phyloP scores from a whole-genome alignment of 2,329 filamentous ascomycete species.

The Periconia macrospinosa region DNA sequence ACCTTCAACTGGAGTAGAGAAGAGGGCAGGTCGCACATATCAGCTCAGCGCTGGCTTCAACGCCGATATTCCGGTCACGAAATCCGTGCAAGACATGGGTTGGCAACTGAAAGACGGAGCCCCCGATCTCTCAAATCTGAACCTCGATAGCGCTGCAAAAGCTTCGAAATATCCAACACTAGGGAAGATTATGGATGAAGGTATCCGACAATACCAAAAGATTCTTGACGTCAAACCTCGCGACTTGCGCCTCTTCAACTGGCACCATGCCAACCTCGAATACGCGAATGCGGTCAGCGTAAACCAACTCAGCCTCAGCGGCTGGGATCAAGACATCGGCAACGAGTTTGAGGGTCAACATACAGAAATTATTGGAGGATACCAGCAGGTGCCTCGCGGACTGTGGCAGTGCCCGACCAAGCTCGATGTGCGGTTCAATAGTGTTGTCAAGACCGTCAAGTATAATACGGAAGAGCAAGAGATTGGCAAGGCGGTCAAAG shows the following conservation, averaged over 20 bases:
- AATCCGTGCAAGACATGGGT: constrained; percentile 78
- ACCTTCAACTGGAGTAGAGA: constrained; percentile 57
- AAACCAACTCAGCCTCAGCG: constrained; percentile 79
- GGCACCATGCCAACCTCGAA: constrained; percentile 97
- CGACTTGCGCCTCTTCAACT: constrained; percentile 90
- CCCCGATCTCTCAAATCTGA: constrained; percentile 64
- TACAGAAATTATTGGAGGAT: constrained; percentile 90
- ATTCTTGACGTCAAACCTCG: constrained; percentile 82
- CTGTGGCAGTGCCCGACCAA: constrained; percentile 75
- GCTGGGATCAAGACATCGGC: constrained; percentile 96
- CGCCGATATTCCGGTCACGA: constrained; percentile 71
- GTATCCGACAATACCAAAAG: constrained; percentile 82
- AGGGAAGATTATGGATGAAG: constrained; percentile 88
- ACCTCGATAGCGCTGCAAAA: constrained; percentile 68
- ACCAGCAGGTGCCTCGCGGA: constrained; percentile 89
- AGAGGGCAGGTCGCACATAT: constrained; percentile 71
- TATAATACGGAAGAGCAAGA: constrained; percentile 43
- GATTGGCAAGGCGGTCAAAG: constrained; percentile 28
- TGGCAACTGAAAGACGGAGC: constrained; percentile 73
- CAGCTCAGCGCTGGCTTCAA: constrained; percentile 67
- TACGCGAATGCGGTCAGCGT: constrained; percentile 95
- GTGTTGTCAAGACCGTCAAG: constrained; percentile 73
- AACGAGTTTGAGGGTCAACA: constrained; percentile 97
- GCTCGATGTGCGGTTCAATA: constrained; percentile 75
- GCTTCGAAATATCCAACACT: constrained; percentile 69